A percentile compares a stretch with the other conserved stretches of the same genome.
phyloP scores from a whole-genome alignment of 345 rosid genomes.

The Psidium guajava region DNA sequence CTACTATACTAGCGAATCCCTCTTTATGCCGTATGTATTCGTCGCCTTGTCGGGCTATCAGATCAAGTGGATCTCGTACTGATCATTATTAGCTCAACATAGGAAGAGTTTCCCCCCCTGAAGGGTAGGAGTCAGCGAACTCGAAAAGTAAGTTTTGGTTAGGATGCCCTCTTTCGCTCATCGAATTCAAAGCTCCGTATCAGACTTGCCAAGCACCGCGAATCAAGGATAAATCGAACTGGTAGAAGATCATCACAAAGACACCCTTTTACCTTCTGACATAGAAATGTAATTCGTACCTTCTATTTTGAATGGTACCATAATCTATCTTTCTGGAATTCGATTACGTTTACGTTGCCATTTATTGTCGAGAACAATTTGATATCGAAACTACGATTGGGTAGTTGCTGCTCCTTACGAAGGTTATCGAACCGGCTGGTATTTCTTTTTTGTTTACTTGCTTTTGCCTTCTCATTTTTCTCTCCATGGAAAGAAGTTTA shows the following conservation, averaged over 20 bases:
- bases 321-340: not conserved
- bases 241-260: not conserved
- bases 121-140: not conserved
- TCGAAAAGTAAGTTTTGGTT: not conserved
- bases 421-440: not conserved
- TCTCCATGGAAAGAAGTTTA: not conserved
- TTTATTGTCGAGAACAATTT: not conserved
- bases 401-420: not conserved
- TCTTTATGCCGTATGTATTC: not conserved
- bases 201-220: not conserved
- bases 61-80: not conserved
- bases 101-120: not conserved
- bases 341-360: fast-evolving
- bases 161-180: not conserved
- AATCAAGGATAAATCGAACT: not conserved
- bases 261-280: not conserved
- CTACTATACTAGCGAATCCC: not conserved
- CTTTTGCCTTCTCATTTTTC: not conserved
- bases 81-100: not conserved
- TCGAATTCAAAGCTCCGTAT: not conserved
- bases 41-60: not conserved
- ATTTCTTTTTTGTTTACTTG: not conserved
- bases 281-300: not conserved
- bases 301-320: not conserved
- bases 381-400: not conserved